A percentile compares a stretch with the other conserved stretches of the same genome.
These are phyloP conservation scores for Aspergillus sp. DNA, from an alignment of 2,329 filamentous ascomycete species.

Conservation along the genomic window DNA sequence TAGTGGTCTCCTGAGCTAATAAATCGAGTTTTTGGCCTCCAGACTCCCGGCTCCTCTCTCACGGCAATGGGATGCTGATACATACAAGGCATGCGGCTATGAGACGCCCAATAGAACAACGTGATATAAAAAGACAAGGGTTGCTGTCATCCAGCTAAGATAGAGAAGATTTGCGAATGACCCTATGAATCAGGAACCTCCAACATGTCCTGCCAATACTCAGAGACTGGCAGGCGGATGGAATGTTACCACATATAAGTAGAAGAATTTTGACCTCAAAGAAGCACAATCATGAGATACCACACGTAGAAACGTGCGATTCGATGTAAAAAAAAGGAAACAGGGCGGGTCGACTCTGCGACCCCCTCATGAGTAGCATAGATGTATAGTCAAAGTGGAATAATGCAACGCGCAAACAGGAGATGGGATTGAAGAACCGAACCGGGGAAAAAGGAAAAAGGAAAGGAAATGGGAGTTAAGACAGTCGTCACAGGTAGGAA, in stretches of 20 bases:
- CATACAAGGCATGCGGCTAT: conserved; percentile 9
- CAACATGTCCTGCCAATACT: background rate
- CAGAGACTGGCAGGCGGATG: background rate
- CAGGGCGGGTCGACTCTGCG: background rate
- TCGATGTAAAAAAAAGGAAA: background rate
- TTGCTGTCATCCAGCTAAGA: background rate
- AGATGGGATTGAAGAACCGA: background rate
- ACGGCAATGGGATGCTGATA: conserved; percentile 10
- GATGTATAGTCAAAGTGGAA: background rate
- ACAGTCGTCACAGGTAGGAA: background rate
- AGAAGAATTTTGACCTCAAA: too few relatives aligned
- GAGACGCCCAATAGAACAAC: conserved; percentile 8
- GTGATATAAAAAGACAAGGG: background rate
- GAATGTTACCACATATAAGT: background rate
- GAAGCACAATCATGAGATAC: background rate
- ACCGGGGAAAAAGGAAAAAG: background rate
- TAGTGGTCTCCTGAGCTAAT: background rate
- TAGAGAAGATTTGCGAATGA: background rate
- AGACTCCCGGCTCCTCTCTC: conserved; percentile 18
- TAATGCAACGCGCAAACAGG: background rate
- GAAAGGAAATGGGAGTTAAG: background rate
- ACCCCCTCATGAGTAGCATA: background rate
- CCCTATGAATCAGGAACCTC: background rate
- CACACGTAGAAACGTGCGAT: background rate
- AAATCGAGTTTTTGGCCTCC: conserved; percentile 18